Percentiles rank a stretch among this genome's conserved stretches.
phyloP scores from a whole-genome alignment of 805 yeast genomes.

The Lachancea sp. region DNA sequence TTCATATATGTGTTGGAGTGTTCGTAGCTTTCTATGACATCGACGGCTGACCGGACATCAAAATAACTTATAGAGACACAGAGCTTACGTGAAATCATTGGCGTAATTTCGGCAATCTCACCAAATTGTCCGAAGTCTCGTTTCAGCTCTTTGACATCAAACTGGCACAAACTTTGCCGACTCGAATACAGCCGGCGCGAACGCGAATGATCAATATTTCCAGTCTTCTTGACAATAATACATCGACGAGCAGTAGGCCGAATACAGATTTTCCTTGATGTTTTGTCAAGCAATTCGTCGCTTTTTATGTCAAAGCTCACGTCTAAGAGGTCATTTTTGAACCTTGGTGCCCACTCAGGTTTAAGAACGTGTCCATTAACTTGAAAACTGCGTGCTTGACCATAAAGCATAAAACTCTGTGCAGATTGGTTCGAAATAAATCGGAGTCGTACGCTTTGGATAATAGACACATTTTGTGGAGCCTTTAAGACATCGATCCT shows the following conservation, averaged over 20 bases:
- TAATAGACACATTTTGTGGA: constrained; percentile 10
- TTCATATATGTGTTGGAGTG: constrained; percentile 32
- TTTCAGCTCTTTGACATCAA: constrained; percentile 41
- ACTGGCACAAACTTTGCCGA: constrained; percentile 34
- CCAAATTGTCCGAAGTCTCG: constrained; percentile 54
- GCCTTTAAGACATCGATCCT: constrained; percentile 33
- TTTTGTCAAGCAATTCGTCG: constrained; percentile 3
- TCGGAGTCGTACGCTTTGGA: constrained; percentile 40
- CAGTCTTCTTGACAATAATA: constrained; percentile 41
- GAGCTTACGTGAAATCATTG: constrained; percentile 60
- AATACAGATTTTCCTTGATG: background rate
- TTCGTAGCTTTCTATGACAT: constrained; percentile 46
- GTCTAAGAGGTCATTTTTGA: constrained; percentile 4
- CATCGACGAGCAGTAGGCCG: constrained; percentile 44
- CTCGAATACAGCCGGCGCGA: constrained; percentile 35
- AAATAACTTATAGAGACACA: constrained; percentile 55
- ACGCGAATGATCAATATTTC: constrained; percentile 12
- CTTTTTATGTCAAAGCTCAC: constrained; percentile 15
- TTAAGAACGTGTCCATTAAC: constrained; percentile 50
- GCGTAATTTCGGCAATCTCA: constrained; percentile 50
- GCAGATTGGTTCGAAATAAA: constrained; percentile 54
- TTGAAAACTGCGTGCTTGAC: constrained; percentile 46
- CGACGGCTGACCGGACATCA: constrained; percentile 53
- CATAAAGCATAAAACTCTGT: constrained; percentile 43
- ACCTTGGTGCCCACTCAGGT: constrained; percentile 40